Base-by-base conservation (phyloP, 148 eudicot species). In the Cornus suecica region DNA sequence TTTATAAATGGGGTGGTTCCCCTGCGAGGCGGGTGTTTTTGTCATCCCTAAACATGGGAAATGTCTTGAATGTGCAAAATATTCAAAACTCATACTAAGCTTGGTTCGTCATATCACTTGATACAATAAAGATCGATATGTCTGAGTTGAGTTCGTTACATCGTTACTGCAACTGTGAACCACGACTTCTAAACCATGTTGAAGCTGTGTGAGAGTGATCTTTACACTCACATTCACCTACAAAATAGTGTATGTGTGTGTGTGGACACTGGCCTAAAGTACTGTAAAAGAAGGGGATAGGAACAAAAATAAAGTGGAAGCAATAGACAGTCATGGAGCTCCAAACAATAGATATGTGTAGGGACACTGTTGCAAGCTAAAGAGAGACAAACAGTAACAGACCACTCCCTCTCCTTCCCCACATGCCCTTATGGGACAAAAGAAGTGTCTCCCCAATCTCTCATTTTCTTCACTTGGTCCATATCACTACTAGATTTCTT, bases 301-400 rank as follows among this genome's bases (percentile, higher is more conserved):
- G 34, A 65, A 75, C 34, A n/a, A 45, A 65, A 28, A 25, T 2
- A 51, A 10, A 51, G 22, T 15, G 58, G 58, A 22, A n/a, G 24
- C 62, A 58, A 5, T 22, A 11, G 52, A 60, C 23, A 65, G 48
- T 26, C 22, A 76, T 75, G 52, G 30, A 51, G 65, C 15, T 76
- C 66, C 54, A 68, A 67, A 34, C 54, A 56, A 56, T 28, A 45
- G 24, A 41, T 22, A 67, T 25, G 18, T 58, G 56, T 68, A 81
- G 85, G 83, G 25, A 27, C 41, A 32, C 11, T 79, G 75, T 78
- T 79, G 82, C 65, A 65, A 52, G n/a, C 22, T 52, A 30, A 58
- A 26, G 66, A 84, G 83, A 74, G 83, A 81, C 83, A 83, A 13
- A 45, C 45, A 75, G 78, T 62, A 81, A 75, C 82, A 79, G 61